A percentile compares a stretch with the other conserved stretches of the same genome.
Conservation (phyloP, 352 stramenopile genomes). For the Phytophthora idaei region DNA sequence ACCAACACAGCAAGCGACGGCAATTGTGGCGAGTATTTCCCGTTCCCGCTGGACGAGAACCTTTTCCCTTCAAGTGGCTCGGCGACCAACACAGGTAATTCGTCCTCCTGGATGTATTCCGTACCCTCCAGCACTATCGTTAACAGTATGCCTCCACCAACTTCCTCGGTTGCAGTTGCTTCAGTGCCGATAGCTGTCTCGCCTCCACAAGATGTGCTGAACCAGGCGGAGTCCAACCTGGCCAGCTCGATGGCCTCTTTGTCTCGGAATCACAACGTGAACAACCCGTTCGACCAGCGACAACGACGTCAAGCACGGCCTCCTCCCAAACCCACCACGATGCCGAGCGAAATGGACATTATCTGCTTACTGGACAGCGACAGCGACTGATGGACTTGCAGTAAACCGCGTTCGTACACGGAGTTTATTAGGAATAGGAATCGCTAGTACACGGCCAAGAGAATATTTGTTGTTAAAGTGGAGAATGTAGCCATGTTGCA, state of each 20-base stretch:
- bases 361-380: slow-evolving; percentile 84
- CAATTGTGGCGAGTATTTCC: slow-evolving; percentile 51
- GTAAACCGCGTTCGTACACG: not conserved
- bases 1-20: slow-evolving; percentile 35
- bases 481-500: slow-evolving; percentile 25
- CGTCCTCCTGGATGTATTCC: slow-evolving; percentile 38
- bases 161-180: slow-evolving; percentile 8
- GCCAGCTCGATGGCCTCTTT: slow-evolving; percentile 70
- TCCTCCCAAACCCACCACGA: slow-evolving; percentile 22
- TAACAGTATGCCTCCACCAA: slow-evolving; percentile 29
- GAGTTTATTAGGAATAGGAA: slow-evolving; percentile 26
- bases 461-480: slow-evolving; percentile 2
- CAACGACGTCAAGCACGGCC: slow-evolving; percentile 28
- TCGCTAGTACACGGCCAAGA: slow-evolving; percentile 5
- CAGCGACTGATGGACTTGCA: slow-evolving; percentile 52
- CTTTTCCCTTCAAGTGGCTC: slow-evolving; percentile 44
- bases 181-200: slow-evolving; percentile 17
- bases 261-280: slow-evolving; percentile 64
- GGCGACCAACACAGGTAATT: slow-evolving; percentile 20
- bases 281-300: slow-evolving; percentile 53
- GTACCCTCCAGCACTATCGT: slow-evolving; percentile 44
- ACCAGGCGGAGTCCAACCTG: slow-evolving; percentile 52
- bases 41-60: slow-evolving; percentile 66
- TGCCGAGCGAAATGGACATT: slow-evolving; percentile 58
- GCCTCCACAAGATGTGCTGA: slow-evolving; percentile 34